Evolutionary conservation across 148 eudicot genomes (phyloP).

Genomic region (Tetragonia tetragonoides): DNA sequence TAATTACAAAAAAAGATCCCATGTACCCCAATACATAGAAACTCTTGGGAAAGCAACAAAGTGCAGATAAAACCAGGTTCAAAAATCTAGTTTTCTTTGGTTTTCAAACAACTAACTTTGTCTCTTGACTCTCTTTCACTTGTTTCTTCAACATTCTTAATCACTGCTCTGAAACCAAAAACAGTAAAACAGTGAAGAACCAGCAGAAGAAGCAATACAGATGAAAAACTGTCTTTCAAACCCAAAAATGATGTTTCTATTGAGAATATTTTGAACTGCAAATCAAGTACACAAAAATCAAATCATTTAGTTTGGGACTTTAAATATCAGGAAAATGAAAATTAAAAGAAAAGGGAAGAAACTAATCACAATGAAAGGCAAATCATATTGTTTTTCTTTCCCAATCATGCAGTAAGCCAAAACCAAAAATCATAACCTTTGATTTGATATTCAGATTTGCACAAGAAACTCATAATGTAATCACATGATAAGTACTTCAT

Average conservation of each 20-base stretch:
- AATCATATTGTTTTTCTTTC: conserved; percentile 13
- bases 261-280: conserved; percentile 1
- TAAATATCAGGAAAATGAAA: background rate
- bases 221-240: background rate
- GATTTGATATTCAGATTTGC: conserved; percentile 13
- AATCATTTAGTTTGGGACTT: conserved; percentile 1
- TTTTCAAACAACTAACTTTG: background rate
- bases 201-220: background rate
- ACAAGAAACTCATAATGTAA: background rate
- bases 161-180: background rate
- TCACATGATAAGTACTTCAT: background rate
- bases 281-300: background rate
- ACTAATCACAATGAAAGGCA: conserved; percentile 3
- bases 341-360: background rate
- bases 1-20: conserved; percentile 10
- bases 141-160: background rate
- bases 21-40: background rate
- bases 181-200: background rate
- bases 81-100: background rate
- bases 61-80: conserved; percentile 6
- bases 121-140: conserved; percentile 2
- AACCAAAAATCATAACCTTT: conserved; percentile 11
- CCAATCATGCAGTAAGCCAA: conserved; percentile 18
- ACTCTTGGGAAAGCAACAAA: conserved; percentile 12
- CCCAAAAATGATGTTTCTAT: conserved; percentile 8